Evolutionary conservation across 2,329 filamentous ascomycete genomes (phyloP).

Genomic region (Hymenoscyphus fraxineus): DNA sequence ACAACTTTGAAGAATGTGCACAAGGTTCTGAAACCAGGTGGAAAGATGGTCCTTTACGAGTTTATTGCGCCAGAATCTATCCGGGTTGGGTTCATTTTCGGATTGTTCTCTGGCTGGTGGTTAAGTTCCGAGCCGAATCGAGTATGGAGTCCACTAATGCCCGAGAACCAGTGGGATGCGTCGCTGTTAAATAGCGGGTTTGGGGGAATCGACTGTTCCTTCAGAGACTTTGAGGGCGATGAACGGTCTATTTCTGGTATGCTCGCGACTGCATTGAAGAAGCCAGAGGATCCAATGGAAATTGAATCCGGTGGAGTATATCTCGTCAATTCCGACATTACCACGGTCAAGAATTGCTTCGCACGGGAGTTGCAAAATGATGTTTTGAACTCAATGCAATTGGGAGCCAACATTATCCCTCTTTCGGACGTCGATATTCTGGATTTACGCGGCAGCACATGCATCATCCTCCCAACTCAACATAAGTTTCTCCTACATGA

Average conservation of each 20-base stretch:
- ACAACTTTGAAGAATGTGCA: constrained; percentile 20
- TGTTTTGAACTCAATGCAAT: background rate
- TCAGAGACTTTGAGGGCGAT: background rate
- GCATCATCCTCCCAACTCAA: background rate
- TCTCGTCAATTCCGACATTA: background rate
- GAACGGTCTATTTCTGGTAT: background rate
- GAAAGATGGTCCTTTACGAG: constrained; percentile 9
- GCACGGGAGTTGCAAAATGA: background rate
- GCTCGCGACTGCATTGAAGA: background rate
- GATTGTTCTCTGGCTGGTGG: constrained; percentile 21
- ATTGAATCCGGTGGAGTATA: background rate
- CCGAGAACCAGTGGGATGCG: constrained; percentile 25
- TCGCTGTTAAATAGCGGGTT: constrained; percentile 32
- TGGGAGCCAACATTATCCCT: background rate
- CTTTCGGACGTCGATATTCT: background rate
- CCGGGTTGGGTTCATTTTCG: constrained; percentile 7
- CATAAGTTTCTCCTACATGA: background rate
- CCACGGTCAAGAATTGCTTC: background rate
- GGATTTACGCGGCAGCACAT: background rate
- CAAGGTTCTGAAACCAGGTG: constrained; percentile 27
- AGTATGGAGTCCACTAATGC: constrained; percentile 24
- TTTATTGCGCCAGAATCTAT: background rate
- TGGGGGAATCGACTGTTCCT: constrained; percentile 26
- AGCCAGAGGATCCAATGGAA: background rate
- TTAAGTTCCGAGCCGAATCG: constrained; percentile 5